Conservation (phyloP, 78 protist genomes). For the Tieghemostelium lacteum region DNA sequence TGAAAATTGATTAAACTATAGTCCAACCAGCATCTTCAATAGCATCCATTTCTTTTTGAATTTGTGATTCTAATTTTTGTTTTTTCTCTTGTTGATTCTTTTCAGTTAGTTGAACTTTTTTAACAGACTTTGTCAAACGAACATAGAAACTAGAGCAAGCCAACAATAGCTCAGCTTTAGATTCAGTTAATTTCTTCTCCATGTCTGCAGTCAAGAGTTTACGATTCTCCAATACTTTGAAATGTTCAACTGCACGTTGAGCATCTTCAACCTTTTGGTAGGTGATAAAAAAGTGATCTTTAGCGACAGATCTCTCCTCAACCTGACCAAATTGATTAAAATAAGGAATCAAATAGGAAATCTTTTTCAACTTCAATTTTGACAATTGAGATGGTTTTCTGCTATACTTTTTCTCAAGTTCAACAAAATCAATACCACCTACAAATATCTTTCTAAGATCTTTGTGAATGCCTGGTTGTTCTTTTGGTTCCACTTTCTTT, state of each 20-base stretch:
- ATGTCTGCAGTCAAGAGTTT: no score
- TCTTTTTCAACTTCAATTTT: slow-evolving; percentile 2
- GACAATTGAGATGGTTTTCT: background rate
- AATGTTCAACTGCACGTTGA: background rate
- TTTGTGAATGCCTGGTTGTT: background rate
- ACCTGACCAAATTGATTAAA: slow-evolving; percentile 27
- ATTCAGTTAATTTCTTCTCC: no score
- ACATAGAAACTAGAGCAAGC: no score
- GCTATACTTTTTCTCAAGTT: background rate
- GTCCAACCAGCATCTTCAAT: background rate
- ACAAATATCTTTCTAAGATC: slow-evolving; percentile 58
- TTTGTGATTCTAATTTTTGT: background rate
- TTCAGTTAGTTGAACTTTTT: no score
- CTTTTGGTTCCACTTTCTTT: background rate
- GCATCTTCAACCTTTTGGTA: background rate
- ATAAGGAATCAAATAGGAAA: slow-evolving; percentile 1
- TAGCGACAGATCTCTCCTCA: slow-evolving; percentile 5
- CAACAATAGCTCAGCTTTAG: no score
- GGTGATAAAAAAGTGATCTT: slow-evolving; percentile 46
- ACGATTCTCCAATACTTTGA: background rate
- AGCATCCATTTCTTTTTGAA: background rate
- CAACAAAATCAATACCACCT: slow-evolving; percentile 42
- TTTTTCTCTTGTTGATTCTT: no score
- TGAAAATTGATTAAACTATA: background rate
- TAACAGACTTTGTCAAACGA: no score